Base-by-base conservation (phyloP, 1,284 basidiomycete species). In the Pseudozyma pruni region DNA sequence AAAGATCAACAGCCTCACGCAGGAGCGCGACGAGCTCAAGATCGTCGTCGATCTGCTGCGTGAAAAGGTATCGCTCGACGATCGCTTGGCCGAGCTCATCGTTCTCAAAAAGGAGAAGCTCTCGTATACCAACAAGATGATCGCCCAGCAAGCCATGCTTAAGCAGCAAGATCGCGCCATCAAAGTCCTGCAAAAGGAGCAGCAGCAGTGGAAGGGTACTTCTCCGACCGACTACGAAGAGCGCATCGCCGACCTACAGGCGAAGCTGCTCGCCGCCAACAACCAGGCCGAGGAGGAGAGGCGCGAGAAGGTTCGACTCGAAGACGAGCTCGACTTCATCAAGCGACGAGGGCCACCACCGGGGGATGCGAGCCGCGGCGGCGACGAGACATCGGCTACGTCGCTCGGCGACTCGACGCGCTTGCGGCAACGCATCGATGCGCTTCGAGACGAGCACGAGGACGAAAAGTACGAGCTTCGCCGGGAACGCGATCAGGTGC, bases 1-100 rank as follows among this genome's bases (percentile, higher is more conserved):
- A 33, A 75, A 69, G 52, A 80, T 81, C 58, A 78, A 80, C 58
- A 69, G 60, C 38, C 71, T 81, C 19, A 76, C 74, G 0, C 69
- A 78, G 41, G 80, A 81, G 50, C 69, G 76, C 19, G 78, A 80
- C 42, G 79, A 81, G 46, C 74, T 81, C 57, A 77, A 81, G 57
- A 77, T 78, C 39, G 80, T 81, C 41, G 74, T 80, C 23, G 80
- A 81, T 53, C 70, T 80, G 13, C 67, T 77, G 22, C 69, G 79
- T 33, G 73, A 76, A n/a, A 78, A 80, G 35, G 76, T 78, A 38
- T 72, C 66, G 27, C 67, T 72, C 11, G 76, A 79, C 34, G 79
- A 80, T 22, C 63, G 75, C 10, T 53, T 71, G 7, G 69, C 71
- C 8, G 74, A 80, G 39, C 67, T 81, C 17, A 78, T 80, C 31